Evolutionary conservation across 768 basidiomycete species (phyloP).

Genomic region (Pisolithus tinctorius): DNA sequence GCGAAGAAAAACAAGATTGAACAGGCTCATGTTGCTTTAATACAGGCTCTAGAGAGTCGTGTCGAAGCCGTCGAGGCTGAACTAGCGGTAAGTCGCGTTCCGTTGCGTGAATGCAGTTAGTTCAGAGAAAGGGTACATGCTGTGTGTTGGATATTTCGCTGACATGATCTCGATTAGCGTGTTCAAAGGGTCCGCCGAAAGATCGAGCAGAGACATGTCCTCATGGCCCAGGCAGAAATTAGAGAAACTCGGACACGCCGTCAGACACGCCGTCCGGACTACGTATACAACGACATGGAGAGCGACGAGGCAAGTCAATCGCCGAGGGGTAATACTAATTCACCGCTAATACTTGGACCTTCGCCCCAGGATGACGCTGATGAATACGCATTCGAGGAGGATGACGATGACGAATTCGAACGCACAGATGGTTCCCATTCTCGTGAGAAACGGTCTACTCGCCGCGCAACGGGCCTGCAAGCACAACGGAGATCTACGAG

Average conservation of each 20-base stretch:
- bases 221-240: conserved; percentile 70
- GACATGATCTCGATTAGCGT: conserved; percentile 40
- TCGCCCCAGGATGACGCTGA: conserved; percentile 48
- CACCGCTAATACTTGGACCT: conserved; percentile 14
- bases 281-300: conserved; percentile 67
- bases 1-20: conserved; percentile 54
- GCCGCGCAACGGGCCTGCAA: conserved; percentile 28
- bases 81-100: conserved; percentile 49
- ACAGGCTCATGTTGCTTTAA: conserved; percentile 52
- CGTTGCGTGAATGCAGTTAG: conserved; percentile 7
- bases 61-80: conserved; percentile 64
- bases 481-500: conserved; percentile 51
- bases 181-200: conserved; percentile 64
- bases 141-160: conserved; percentile 14
- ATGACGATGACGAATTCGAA: conserved; percentile 50
- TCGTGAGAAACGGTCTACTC: conserved; percentile 39
- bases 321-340: conserved; percentile 11
- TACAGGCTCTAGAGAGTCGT: conserved; percentile 56
- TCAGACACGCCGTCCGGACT: conserved; percentile 68
- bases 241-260: conserved; percentile 75
- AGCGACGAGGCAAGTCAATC: conserved; percentile 45
- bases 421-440: conserved; percentile 36
- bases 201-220: conserved; percentile 57
- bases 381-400: conserved; percentile 60
- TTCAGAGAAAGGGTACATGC: conserved; percentile 5